phyloP scores from a whole-genome alignment of 352 stramenopile genomes.

The Globisporangium iwayamae region DNA sequence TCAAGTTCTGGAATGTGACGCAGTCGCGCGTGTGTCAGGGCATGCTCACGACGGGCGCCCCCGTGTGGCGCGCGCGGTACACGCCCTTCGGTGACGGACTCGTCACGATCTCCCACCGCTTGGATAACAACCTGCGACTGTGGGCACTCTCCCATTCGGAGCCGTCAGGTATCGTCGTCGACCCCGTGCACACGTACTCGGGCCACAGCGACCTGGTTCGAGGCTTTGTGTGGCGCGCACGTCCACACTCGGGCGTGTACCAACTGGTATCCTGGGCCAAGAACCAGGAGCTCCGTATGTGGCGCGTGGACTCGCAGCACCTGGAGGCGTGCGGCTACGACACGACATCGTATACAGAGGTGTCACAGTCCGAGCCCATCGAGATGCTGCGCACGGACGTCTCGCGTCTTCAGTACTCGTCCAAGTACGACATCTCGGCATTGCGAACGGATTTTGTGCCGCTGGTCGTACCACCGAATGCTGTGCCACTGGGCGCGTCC shows the following conservation, averaged over 20 bases:
- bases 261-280: constrained; percentile 82
- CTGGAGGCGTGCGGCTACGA: constrained; percentile 61
- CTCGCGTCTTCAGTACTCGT: constrained; percentile 27
- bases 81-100: constrained; percentile 80
- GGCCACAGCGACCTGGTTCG: constrained; percentile 65
- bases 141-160: constrained; percentile 51
- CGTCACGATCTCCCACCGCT: constrained; percentile 69
- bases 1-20: constrained; percentile 80
- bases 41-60: constrained; percentile 50
- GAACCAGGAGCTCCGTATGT: constrained; percentile 75
- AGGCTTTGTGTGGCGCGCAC: constrained; percentile 62
- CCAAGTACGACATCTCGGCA: constrained; percentile 64
- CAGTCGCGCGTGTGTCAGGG: constrained; percentile 63
- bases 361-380: constrained; percentile 5
- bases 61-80: constrained; percentile 70
- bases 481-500: constrained; percentile 50
- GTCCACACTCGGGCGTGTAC: constrained; percentile 36
- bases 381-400: constrained; percentile 27
- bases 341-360: constrained; percentile 30
- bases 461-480: constrained; percentile 58
- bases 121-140: constrained; percentile 58
- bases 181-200: constrained; percentile 58
- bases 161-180: constrained; percentile 19
- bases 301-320: constrained; percentile 59
- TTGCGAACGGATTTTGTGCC: constrained; percentile 77